A percentile compares a stretch with the other conserved stretches of the same genome.
phyloP scores from a whole-genome alignment of 176 grass and related monocot genomes.

The Phragmites australis region DNA sequence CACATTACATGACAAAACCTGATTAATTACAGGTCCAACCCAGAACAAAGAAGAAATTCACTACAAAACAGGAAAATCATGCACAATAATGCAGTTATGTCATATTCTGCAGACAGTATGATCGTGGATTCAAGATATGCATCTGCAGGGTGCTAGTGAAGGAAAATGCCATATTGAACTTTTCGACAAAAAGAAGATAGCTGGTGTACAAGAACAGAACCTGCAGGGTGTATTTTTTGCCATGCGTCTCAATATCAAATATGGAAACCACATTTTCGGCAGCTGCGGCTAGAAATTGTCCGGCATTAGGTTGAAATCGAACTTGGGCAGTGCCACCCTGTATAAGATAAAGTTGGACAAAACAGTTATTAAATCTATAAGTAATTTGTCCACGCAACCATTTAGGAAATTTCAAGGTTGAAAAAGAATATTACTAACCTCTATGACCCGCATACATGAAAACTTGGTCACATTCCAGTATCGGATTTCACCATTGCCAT shows the following conservation, averaged over 20 bases:
- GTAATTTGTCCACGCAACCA: background rate
- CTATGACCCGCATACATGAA: conserved; percentile 43
- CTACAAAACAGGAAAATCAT: background rate
- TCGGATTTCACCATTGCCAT: conserved; percentile 86
- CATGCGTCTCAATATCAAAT: conserved; percentile 80
- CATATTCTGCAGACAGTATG: background rate
- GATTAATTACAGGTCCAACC: background rate
- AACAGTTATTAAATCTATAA: background rate
- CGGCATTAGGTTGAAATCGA: conserved; percentile 83
- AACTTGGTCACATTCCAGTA: conserved; percentile 65
- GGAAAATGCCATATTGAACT: background rate
- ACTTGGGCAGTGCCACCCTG: conserved; percentile 90
- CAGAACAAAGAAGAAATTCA: background rate
- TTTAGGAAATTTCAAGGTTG: background rate
- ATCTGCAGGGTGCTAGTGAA: background rate
- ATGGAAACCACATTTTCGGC: conserved; percentile 71
- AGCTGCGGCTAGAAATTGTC: conserved; percentile 81
- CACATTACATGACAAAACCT: background rate
- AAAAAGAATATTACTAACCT: conserved; percentile 52
- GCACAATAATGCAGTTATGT: background rate
- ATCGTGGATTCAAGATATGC: background rate
- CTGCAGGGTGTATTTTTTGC: conserved; percentile 72
- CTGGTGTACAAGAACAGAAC: conserved; percentile 41
- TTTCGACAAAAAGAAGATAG: background rate
- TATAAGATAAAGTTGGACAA: conserved; percentile 26